phyloP scores from a whole-genome alignment of 495 filamentous ascomycete species.

The Articulospora tetracladia region DNA sequence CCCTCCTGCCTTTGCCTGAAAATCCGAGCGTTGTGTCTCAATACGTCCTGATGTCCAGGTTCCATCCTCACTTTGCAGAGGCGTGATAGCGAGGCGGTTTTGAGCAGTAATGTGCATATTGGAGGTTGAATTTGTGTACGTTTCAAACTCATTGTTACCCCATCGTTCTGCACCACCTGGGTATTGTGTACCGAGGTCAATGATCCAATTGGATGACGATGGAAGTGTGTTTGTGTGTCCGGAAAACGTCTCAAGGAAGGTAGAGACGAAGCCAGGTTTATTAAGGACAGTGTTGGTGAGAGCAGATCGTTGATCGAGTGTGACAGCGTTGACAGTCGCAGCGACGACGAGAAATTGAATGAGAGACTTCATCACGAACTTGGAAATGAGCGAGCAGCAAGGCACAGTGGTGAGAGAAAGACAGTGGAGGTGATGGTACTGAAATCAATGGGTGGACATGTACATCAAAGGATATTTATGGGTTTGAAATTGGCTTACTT shows the following conservation, averaged over 20 bases:
- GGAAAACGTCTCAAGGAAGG: slow-evolving; percentile 23
- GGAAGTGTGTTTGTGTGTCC: slow-evolving; percentile 17
- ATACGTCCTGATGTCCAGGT: slow-evolving; percentile 28
- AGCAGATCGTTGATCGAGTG: neutral
- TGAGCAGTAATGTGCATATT: slow-evolving; percentile 25
- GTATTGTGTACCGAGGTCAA: slow-evolving; percentile 27
- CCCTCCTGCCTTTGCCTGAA: slow-evolving; percentile 18
- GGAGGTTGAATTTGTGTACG: slow-evolving; percentile 23
- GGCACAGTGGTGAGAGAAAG: neutral
- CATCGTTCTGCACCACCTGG: slow-evolving; percentile 26
- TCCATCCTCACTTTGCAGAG: slow-evolving; percentile 10
- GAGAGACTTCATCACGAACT: slow-evolving; percentile 1
- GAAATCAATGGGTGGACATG: neutral
- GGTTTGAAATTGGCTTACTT: no score
- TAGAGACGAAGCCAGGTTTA: slow-evolving; percentile 21
- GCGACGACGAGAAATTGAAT: neutral
- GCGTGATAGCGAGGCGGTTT: slow-evolving; percentile 21
- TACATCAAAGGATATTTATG: neutral
- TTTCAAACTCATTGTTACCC: slow-evolving; percentile 31
- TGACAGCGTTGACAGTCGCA: neutral
- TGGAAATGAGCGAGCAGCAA: neutral
- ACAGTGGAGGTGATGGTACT: neutral
- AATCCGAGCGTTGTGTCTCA: slow-evolving; percentile 20
- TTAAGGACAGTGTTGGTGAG: neutral
- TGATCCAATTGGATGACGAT: slow-evolving; percentile 24